Percentiles rank a stretch among this genome's conserved stretches.
These are phyloP conservation scores for Lentinula novae-zelandiae DNA, from an alignment of 1,284 basidiomycete genomes.

Conservation along the genomic window DNA sequence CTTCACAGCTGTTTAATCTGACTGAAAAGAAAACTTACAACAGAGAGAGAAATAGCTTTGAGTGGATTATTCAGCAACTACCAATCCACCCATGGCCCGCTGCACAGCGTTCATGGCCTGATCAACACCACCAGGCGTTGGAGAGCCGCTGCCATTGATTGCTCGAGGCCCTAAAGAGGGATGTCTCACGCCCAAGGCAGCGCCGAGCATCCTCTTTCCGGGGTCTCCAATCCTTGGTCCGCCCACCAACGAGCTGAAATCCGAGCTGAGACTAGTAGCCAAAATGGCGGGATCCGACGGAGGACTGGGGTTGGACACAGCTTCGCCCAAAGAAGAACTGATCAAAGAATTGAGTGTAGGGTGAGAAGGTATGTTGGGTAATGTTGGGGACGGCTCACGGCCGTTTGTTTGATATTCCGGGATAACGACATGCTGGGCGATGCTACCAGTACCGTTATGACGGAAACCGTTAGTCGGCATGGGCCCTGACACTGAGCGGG, in stretches of 20 bases:
- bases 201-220: constrained; percentile 80
- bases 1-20: background rate
- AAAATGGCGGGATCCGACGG: constrained; percentile 67
- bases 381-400: constrained; percentile 74
- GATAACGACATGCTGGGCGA: constrained; percentile 41
- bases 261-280: constrained; percentile 42
- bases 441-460: constrained; percentile 31
- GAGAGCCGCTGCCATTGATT: constrained; percentile 40
- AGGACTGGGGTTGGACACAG: constrained; percentile 38
- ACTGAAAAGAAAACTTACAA: constrained; percentile 7
- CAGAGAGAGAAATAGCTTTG: background rate
- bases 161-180: constrained; percentile 62
- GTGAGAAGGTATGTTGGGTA: constrained; percentile 73
- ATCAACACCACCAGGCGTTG: constrained; percentile 44
- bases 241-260: constrained; percentile 25
- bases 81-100: constrained; percentile 71
- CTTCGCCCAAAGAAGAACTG: constrained; percentile 60
- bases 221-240: constrained; percentile 76
- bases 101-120: constrained; percentile 71
- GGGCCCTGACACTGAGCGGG: constrained; percentile 32
- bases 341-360: constrained; percentile 80
- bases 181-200: constrained; percentile 75
- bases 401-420: constrained; percentile 46
- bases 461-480: constrained; percentile 36
- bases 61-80: constrained; percentile 60